Evolutionary conservation across 2,329 filamentous ascomycete genomes (phyloP).

Genomic region (Pseudogymnoascus sp.): DNA sequence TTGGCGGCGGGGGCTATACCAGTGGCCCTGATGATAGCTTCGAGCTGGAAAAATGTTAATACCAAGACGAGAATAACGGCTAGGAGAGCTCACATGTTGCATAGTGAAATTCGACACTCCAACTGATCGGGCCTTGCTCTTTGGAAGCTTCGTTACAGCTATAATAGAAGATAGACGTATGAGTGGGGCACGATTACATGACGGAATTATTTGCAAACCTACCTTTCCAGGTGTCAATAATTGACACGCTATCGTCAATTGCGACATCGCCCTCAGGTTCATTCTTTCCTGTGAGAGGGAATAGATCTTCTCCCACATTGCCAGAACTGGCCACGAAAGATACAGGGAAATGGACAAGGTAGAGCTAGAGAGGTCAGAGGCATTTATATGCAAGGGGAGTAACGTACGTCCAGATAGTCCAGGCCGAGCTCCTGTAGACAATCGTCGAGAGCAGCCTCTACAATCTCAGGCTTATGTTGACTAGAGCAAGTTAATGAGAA

Average conservation of each 20-base stretch:
- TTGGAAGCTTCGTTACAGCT: constrained; percentile 49
- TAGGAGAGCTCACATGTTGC: constrained; percentile 30
- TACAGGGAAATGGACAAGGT: constrained; percentile 57
- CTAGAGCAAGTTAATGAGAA: not conserved
- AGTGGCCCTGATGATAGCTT: constrained; percentile 47
- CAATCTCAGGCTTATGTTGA: constrained; percentile 54
- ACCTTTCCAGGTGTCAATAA: constrained; percentile 39
- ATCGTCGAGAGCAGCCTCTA: constrained; percentile 47
- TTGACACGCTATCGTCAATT: constrained; percentile 37
- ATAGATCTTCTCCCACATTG: constrained; percentile 32
- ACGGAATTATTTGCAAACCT: constrained; percentile 2
- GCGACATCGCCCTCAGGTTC: constrained; percentile 27
- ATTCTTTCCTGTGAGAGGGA: constrained; percentile 36
- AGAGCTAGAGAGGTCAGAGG: constrained; percentile 34
- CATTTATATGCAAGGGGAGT: not conserved
- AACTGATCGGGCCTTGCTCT: constrained; percentile 55
- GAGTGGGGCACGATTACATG: constrained; percentile 20
- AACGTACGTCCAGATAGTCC: constrained; percentile 47
- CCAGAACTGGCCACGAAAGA: constrained; percentile 28
- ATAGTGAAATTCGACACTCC: constrained; percentile 69
- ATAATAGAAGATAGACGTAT: not conserved
- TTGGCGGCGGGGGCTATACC: constrained; percentile 55
- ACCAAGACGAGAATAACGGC: constrained; percentile 2
- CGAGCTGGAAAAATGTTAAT: constrained; percentile 29
- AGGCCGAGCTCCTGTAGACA: constrained; percentile 47